A percentile compares a stretch with the other conserved stretches of the same genome.
phyloP scores from a whole-genome alignment of 1,139 yeast species.

The Blastobotrys ciferrii region DNA sequence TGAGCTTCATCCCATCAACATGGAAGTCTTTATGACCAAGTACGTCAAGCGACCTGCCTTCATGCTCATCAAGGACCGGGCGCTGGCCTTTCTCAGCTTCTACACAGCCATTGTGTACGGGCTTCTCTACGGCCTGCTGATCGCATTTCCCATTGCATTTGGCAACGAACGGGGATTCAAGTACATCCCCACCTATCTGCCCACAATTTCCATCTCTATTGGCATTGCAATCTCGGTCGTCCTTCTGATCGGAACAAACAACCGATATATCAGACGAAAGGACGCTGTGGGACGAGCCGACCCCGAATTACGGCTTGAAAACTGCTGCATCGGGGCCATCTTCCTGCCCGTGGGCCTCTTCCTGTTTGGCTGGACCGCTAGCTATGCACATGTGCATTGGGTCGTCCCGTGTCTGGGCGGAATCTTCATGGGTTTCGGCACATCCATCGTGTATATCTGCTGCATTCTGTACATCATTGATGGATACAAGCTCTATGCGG shows the following conservation, averaged over 20 bases:
- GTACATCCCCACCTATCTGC: constrained; percentile 13
- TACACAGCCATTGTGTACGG: constrained; percentile 17
- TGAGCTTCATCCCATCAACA: constrained; percentile 8
- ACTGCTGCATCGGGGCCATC: constrained; percentile 45
- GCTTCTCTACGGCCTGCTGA: constrained; percentile 14
- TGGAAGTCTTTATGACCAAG: constrained; percentile 14
- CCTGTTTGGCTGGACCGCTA: constrained; percentile 55
- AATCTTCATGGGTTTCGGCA: constrained; percentile 71
- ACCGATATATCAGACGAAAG: constrained; percentile 11
- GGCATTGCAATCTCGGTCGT: constrained; percentile 10
- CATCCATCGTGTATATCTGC: constrained; percentile 68
- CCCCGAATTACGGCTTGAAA: constrained; percentile 10
- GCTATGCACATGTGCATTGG: constrained; percentile 56
- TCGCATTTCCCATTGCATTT: constrained; percentile 16
- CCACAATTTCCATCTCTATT: constrained; percentile 12
- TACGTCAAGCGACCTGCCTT: constrained; percentile 7
- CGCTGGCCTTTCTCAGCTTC: constrained; percentile 14
- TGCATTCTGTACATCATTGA: constrained; percentile 65
- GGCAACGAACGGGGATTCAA: constrained; percentile 9
- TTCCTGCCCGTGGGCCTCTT: constrained; percentile 49
- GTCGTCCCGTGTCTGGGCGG: constrained; percentile 76
- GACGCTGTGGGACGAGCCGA: constrained; percentile 12
- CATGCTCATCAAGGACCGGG: constrained; percentile 10
- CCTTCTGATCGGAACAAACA: constrained; percentile 9
- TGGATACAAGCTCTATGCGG: constrained; percentile 67